Evolutionary conservation across 805 yeast species (phyloP), one percentile per base, ranked within the genome.

Genomic region (Kuraishia borneana): DNA sequence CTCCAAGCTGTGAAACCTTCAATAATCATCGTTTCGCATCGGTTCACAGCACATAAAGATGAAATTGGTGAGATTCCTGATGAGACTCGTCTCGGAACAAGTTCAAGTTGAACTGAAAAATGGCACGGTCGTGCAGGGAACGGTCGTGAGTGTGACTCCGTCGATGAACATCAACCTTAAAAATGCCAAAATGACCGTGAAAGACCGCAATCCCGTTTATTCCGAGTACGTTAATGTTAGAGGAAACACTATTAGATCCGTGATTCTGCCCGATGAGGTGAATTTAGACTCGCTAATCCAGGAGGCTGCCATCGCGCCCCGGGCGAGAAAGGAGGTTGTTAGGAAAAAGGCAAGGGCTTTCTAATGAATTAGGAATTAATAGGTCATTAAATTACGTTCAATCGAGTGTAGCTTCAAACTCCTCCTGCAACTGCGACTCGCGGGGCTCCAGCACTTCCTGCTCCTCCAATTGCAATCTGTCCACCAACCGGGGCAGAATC

Each of bases 51-150:
- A 26, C 6, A 29, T 13, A 19, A 44, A 19, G 21, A 69, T 79
- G 87, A 78, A 79, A 60, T 56, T 80, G 39, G 83, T 78, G 12
- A 60, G 78, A 40, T 87, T 89, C 53, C 61, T 89, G 39, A 83
- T 83, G 83, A 87, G 85, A 48, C 62, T 89, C 48, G 73, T 79
- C 26, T 77, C 80, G 37, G 96, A 87, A 57, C 77, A 85, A 33
- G 89, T 89, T 2, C 87, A 89, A 34, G 82, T 88, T 14, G 97
- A 88, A 53, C 63, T 89, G 48, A 89, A 88, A 54, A 85, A 89
- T 56, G 96, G 96, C 26, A 83, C 89, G 4, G 68, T 83, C 4
- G 72, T 89, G 5, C 73, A 82, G 46, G 97, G 97, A 0, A 83
- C 88, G 10, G 63, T 89, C 18, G 73, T 81, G 27, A 73, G 87